Conservation (phyloP, 495 filamentous ascomycete species). For the Neurospora sp. region DNA sequence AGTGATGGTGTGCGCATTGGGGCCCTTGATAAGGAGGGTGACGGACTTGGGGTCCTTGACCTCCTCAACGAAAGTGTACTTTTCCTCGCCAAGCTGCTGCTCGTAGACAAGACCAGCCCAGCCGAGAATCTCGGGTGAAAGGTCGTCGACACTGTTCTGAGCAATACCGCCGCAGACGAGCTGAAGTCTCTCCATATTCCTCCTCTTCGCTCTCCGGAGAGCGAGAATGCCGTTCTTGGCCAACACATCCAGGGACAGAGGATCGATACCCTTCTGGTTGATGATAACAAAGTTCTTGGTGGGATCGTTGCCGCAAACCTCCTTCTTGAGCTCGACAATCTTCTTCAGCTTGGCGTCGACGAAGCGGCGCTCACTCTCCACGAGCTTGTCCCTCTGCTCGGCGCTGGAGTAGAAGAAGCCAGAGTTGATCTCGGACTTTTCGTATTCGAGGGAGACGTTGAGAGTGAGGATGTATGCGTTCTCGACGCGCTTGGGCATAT, state of each 20-base stretch:
- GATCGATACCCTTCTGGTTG: conserved; percentile 99
- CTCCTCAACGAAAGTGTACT: conserved; percentile 97
- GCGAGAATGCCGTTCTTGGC: conserved; percentile 97
- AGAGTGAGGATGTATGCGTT: conserved; percentile 92
- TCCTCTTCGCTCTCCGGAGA: conserved; percentile 84
- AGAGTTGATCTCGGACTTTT: conserved; percentile 98
- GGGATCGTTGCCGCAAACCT: conserved; percentile 86
- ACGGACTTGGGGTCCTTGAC: conserved; percentile 98
- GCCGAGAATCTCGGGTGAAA: conserved; percentile 79
- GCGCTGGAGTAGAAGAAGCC: conserved; percentile 98
- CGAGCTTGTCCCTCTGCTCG: conserved; percentile 91
- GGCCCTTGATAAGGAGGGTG: conserved; percentile 96
- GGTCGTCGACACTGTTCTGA: conserved; percentile 92
- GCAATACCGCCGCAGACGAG: conserved; percentile 83
- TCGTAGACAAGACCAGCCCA: conserved; percentile 97
- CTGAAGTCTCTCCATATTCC: conserved; percentile 98
- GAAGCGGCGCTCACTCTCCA: conserved; percentile 92
- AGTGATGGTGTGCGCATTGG: conserved; percentile 89
- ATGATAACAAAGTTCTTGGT: conserved; percentile 97
- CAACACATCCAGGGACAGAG: conserved; percentile 84
- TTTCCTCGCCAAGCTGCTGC: conserved; percentile 95
- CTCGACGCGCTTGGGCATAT: conserved; percentile 94
- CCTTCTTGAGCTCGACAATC: conserved; percentile 96
- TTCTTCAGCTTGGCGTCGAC: conserved; percentile 95
- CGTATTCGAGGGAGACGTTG: conserved; percentile 96